Conservation (phyloP, 768 basidiomycete genomes). For the Dioszegia hungarica region DNA sequence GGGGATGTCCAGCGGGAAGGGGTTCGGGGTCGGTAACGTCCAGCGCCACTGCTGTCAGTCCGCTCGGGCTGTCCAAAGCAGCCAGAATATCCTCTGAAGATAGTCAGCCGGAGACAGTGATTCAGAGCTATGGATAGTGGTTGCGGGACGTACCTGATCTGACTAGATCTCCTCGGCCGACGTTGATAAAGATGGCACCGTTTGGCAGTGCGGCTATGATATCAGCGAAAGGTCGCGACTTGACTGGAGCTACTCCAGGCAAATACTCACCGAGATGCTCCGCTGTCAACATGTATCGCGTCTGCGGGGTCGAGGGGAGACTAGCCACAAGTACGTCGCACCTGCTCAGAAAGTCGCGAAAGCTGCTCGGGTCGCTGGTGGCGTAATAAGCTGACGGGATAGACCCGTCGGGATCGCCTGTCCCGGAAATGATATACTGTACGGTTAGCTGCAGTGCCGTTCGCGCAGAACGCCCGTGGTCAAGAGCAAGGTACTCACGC, state of each 20-base stretch:
- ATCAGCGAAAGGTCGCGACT: slow-evolving; percentile 6
- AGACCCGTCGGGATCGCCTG: slow-evolving; percentile 33
- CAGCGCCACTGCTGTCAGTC: slow-evolving; percentile 32
- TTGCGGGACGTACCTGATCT: slow-evolving; percentile 37
- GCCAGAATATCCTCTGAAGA: slow-evolving; percentile 25
- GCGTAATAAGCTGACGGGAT: slow-evolving; percentile 33
- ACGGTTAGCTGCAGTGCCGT: not conserved
- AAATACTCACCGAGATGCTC: slow-evolving; percentile 35
- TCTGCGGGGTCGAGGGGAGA: slow-evolving; percentile 38
- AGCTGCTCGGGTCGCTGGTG: slow-evolving; percentile 25
- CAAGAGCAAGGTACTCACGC: too few species aligned
- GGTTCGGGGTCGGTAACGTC: too few species aligned
- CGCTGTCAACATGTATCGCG: slow-evolving; percentile 22
- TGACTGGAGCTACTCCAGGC: too few species aligned
- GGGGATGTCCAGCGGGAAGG: slow-evolving; percentile 19
- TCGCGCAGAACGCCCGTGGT: too few species aligned
- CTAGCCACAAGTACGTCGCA: slow-evolving; percentile 39
- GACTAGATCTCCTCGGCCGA: slow-evolving; percentile 47
- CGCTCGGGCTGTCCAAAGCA: slow-evolving; percentile 20
- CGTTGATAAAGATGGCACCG: slow-evolving; percentile 45
- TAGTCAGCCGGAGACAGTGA: too few species aligned
- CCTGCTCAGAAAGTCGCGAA: slow-evolving; percentile 27
- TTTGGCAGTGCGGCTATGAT: slow-evolving; percentile 34
- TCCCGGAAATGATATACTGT: slow-evolving; percentile 42
- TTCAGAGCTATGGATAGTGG: too few species aligned